phyloP scores from a whole-genome alignment of 192 early-diverging fungal genomes.

The Gonapodya sp. region DNA sequence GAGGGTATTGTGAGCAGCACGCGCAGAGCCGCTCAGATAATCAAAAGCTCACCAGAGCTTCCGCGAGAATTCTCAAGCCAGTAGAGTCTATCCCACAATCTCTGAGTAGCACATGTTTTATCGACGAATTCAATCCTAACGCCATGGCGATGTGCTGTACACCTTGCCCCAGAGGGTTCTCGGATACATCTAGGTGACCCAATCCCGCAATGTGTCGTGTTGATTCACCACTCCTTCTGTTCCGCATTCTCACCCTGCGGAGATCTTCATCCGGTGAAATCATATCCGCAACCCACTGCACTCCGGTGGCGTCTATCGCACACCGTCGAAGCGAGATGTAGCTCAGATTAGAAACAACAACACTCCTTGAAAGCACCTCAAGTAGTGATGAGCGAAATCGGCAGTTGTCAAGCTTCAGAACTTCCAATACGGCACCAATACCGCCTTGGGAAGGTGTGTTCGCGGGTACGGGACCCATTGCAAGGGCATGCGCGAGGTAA shows the following conservation, averaged over 20 bases:
- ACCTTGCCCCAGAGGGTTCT: slow-evolving; percentile 12
- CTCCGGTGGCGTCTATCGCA: slow-evolving; percentile 8
- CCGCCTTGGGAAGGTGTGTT: slow-evolving; percentile 14
- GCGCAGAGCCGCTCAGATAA: no score
- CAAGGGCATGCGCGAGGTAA: slow-evolving; percentile 57
- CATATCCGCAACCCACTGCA: slow-evolving; percentile 10
- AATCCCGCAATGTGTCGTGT: not conserved
- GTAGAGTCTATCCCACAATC: slow-evolving; percentile 40
- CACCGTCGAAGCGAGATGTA: slow-evolving; percentile 19
- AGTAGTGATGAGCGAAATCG: slow-evolving; percentile 31
- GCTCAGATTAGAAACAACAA: slow-evolving; percentile 20
- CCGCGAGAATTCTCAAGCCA: slow-evolving; percentile 30
- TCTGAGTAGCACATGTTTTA: slow-evolving; percentile 32
- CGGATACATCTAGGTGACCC: slow-evolving; percentile 20
- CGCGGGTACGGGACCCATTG: slow-evolving; percentile 4
- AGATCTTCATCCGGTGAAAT: slow-evolving; percentile 6
- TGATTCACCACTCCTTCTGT: not conserved
- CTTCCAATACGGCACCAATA: slow-evolving; percentile 31
- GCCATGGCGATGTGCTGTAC: slow-evolving; percentile 46
- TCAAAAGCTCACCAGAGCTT: slow-evolving; percentile 30
- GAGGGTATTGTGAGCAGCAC: not conserved
- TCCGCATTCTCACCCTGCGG: not conserved
- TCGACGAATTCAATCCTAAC: slow-evolving; percentile 29
- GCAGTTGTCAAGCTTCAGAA: slow-evolving; percentile 41
- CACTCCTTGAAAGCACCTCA: slow-evolving; percentile 34